Base-by-base conservation (phyloP, 306 rosid genomes). In the Senna siamea region DNA sequence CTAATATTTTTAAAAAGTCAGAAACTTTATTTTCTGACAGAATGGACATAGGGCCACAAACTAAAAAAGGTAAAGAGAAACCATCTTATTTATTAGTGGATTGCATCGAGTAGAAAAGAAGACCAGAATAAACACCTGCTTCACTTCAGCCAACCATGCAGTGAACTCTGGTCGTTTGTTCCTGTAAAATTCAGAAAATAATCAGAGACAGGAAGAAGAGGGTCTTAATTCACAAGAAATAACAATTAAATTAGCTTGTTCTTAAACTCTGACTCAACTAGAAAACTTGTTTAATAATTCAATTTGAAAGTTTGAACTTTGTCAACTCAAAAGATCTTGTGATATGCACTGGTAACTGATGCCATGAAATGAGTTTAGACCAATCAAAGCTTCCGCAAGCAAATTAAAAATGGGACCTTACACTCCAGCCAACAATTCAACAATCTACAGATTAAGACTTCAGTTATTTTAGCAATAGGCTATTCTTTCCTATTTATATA, bases 121-220 rank as follows among this genome's bases (percentile, higher is more conserved):
- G 46, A 47, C 40, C 26, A 68, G 70, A 84, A 75, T 30, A 61
- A 57, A 68, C 63, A 94, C 99, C 95, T 88, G 88, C 80, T 92
- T 94, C 9, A 94, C 91, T 87, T 94, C 99, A 19, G 85, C 76
- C 81, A 94, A 85, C 99, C 97, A 94, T 37, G 99, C 99, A 79
- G 97, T 92, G 84, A 94, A 94, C 79, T 94, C 96, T 7, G 97
- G 99, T 62, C 99, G 91, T 73, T 94, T 94, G 77, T 62, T 94
- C 99, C 99, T 94, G 79, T 30, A 81, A 69, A 40, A 83, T 41
- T 60, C 65, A 58, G 41, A 77, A 66, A 51, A 74, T 78, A 76
- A 71, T 59, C 73, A 70, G 56, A 48, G n/a, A n/a, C n/a, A n/a
- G n/a, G n/a, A n/a, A n/a, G 44, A 84, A 64, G 57, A 62, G 63